A percentile compares a stretch with the other conserved stretches of the same genome.
These are phyloP conservation scores for Heterobasidion parviporum DNA, from an alignment of 1,284 basidiomycete genomes.

Conservation along the genomic window DNA sequence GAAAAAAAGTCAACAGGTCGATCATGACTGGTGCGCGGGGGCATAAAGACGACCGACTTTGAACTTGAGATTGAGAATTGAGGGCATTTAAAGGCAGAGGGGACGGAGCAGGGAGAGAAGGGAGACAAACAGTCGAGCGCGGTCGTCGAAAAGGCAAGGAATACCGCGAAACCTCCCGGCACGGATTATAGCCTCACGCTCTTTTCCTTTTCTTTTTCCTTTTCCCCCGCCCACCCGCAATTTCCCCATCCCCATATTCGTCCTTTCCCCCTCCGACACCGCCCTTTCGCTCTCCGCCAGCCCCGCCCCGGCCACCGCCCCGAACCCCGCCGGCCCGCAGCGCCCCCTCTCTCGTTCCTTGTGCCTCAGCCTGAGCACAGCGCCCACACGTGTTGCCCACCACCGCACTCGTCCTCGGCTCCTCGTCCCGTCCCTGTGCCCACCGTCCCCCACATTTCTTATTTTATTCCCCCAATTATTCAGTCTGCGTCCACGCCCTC, in stretches of 20 bases:
- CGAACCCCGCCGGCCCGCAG: background rate
- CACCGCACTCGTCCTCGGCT: background rate
- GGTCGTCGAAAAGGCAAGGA: too few relatives aligned
- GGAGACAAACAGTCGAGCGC: background rate
- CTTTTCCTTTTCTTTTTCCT: background rate
- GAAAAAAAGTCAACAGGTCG: conserved; percentile 14
- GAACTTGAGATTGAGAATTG: conserved; percentile 82
- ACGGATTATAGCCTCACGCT: too few relatives aligned
- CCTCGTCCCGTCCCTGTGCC: background rate
- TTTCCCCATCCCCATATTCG: too few relatives aligned
- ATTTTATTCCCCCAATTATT: background rate
- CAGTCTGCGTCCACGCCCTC: background rate
- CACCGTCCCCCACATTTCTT: background rate
- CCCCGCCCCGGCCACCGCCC: background rate
- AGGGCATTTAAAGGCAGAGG: conserved; percentile 45
- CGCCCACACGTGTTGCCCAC: background rate
- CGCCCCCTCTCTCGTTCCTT: background rate
- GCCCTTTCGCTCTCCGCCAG: too few relatives aligned
- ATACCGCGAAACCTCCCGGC: too few relatives aligned
- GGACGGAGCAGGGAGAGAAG: background rate
- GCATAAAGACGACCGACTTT: conserved; percentile 41
- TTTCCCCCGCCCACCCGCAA: background rate
- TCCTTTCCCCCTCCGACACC: background rate
- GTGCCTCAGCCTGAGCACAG: background rate
- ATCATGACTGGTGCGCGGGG: conserved; percentile 7